Evolutionary conservation across 2,329 filamentous ascomycete genomes (phyloP).

Genomic region (Iodosphaeria phyllophila): DNA sequence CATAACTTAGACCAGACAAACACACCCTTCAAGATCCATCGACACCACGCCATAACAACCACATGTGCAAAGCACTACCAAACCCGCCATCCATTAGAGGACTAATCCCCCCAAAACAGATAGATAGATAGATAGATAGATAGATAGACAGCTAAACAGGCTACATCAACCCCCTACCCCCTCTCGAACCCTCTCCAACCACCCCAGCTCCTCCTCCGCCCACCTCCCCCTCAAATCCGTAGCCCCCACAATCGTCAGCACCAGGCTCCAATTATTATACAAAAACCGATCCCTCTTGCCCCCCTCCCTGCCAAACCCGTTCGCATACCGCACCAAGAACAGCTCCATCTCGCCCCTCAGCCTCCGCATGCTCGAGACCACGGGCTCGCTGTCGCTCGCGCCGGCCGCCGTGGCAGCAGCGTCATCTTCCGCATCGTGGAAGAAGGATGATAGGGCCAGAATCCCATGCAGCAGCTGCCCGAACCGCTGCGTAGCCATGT

Average conservation of each 20-base stretch:
- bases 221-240: constrained; percentile 55
- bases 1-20: too few relatives aligned
- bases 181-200: too few relatives aligned
- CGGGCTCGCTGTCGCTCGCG: constrained; percentile 88
- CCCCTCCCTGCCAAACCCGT: constrained; percentile 51
- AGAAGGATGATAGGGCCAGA: constrained; percentile 58
- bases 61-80: too few relatives aligned
- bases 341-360: constrained; percentile 67
- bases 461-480: constrained; percentile 82
- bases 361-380: constrained; percentile 60
- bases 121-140: constrained; percentile 4
- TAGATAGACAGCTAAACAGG: constrained; percentile 30
- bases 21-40: too few relatives aligned
- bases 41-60: too few relatives aligned
- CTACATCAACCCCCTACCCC: constrained; percentile 39
- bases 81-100: too few relatives aligned
- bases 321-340: constrained; percentile 62
- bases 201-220: constrained; percentile 52
- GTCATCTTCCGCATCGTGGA: too few relatives aligned
- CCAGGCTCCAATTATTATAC: constrained; percentile 88
- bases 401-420: constrained; percentile 85
- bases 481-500: constrained; percentile 86
- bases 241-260: constrained; percentile 83
- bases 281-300: constrained; percentile 75
- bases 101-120: too few relatives aligned